Base-by-base conservation (phyloP, 192 early-diverging fungal species). In the Spizellomyces sp. region DNA sequence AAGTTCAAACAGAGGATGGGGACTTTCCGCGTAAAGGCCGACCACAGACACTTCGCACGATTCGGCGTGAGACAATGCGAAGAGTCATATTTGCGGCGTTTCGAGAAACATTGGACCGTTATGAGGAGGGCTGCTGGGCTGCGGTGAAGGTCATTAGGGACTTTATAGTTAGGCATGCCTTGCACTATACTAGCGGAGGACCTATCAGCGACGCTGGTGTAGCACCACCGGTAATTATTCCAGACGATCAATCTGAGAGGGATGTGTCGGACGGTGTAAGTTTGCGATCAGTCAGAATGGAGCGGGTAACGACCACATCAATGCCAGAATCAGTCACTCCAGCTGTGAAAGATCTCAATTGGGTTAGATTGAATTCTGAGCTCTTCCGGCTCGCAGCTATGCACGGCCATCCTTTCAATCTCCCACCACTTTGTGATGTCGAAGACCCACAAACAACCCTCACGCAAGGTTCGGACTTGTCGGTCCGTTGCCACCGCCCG, bases 61-160 rank as follows among this genome's bases (percentile, higher is more conserved):
- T 72, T 22, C 62, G 61, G 27, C 61, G 70, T n/a, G 70, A 72
- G 12, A n/a, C 45, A 7, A 56, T 75, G 56, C 73, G 66, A 46
- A 21, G 47, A 15, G 41, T 66, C 9, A 17, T 62, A 14, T 69
- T 48, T 52, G 48, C 45, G 10, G 73, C 66, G 4, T 45, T 75
- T 21, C 66, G 66, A 6, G 41, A 62, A 10, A 66, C 73, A 21
- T 46, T 75, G 21, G 73, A 75, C 56, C 9, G 44, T n/a, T 75
- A 67, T 60, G 73, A 75, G 66, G 58, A 68, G 9, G 65, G 73
- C n/a, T 42, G 48, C n/a, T 69, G 66, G 66, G 55, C 73, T 5
- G 61, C 73, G 9, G 59, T 75, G 21, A 36, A 45, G 10, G 64
- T 67, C 45, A 43, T 75, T 45, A 14, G 73, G 10, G 73, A 68